Conservation (phyloP, 106 monocot genomes). For the Chionographis japonica region DNA sequence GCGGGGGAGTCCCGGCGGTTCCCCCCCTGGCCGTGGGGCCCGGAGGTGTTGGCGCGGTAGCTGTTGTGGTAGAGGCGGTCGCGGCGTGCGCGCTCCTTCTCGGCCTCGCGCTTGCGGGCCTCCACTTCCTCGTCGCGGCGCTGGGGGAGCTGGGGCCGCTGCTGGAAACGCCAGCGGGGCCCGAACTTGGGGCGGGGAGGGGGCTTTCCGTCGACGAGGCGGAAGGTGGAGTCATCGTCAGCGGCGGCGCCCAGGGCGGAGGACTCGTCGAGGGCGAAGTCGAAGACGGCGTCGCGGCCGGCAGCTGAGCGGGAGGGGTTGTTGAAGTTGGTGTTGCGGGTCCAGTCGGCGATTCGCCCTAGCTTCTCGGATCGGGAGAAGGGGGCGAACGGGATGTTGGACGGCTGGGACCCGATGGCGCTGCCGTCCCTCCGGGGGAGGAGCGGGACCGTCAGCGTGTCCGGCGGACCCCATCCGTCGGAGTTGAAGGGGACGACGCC, state of each 20-base stretch:
- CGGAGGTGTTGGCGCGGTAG: constrained; percentile 7
- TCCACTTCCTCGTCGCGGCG: constrained; percentile 96
- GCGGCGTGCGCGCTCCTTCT: constrained; percentile 83
- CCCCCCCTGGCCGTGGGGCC: constrained; percentile 1
- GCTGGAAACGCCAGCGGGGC: constrained; percentile 88
- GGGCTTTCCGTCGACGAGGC: constrained; percentile 90
- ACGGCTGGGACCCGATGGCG: constrained; percentile 4
- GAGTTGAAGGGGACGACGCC: constrained; percentile 83
- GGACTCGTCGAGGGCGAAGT: constrained; percentile 46
- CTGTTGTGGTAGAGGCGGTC: constrained; percentile 56
- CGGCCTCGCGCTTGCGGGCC: constrained; percentile 67
- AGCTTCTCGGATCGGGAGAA: constrained; percentile 98
- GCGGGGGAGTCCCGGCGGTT: constrained; percentile 40
- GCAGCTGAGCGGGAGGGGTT: constrained; percentile 10
- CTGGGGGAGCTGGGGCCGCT: constrained; percentile 83
- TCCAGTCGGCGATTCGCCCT: constrained; percentile 96
- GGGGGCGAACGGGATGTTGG: constrained; percentile 80
- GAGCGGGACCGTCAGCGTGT: constrained; percentile 37
- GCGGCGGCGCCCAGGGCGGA: constrained; percentile 24
- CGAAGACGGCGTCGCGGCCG: constrained; percentile 48
- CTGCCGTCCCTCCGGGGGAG: constrained; percentile 11
- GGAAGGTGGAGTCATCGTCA: constrained; percentile 67
- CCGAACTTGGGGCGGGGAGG: constrained; percentile 91
- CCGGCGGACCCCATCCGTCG: constrained; percentile 97
- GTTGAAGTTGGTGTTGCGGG: constrained; percentile 44